These are phyloP conservation scores for Phalaenopsis hybrid DNA, from an alignment of 116 monocot species.

Conservation along the genomic window DNA sequence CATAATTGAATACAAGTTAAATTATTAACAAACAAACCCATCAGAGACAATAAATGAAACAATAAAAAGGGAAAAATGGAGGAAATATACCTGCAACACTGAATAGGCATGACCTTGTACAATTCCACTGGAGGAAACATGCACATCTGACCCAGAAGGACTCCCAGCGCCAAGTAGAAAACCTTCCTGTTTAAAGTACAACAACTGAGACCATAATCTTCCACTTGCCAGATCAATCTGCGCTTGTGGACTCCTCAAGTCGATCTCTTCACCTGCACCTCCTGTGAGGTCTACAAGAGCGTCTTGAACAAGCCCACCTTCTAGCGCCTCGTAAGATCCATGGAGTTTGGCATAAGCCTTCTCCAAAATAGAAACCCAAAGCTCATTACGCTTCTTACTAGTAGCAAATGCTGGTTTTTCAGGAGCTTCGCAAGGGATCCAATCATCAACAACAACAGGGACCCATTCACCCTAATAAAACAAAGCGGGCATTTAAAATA, in stretches of 20 bases:
- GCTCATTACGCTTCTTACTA: constrained; percentile 88
- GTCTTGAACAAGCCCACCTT: constrained; percentile 99
- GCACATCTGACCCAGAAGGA: constrained; percentile 95
- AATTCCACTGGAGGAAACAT: constrained; percentile 94
- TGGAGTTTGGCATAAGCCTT: constrained; percentile 99
- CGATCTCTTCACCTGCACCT: constrained; percentile 99
- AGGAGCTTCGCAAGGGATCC: constrained; percentile 96
- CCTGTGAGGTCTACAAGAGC: constrained; percentile 99
- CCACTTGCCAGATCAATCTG: constrained; percentile 99
- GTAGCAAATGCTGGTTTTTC: constrained; percentile 99
- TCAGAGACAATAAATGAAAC: not conserved
- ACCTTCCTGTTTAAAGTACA: constrained; percentile 91
- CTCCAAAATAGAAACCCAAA: constrained; percentile 98
- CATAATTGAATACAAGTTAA: constrained; percentile 4
- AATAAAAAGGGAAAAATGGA: not conserved
- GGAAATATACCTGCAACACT: constrained; percentile 68
- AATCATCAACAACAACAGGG: constrained; percentile 96
- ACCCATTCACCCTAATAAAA: constrained; percentile 93
- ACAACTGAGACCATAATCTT: constrained; percentile 92
- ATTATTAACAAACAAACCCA: not conserved
- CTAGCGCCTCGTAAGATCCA: constrained; percentile 96
- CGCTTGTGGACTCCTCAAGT: constrained; percentile 88
- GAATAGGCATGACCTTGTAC: constrained; percentile 99
- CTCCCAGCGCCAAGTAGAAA: constrained; percentile 98
- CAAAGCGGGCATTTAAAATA: not conserved